These are phyloP conservation scores for Trebouxia gelatinosa DNA, from an alignment of 163 green algal species.

Conservation along the genomic window DNA sequence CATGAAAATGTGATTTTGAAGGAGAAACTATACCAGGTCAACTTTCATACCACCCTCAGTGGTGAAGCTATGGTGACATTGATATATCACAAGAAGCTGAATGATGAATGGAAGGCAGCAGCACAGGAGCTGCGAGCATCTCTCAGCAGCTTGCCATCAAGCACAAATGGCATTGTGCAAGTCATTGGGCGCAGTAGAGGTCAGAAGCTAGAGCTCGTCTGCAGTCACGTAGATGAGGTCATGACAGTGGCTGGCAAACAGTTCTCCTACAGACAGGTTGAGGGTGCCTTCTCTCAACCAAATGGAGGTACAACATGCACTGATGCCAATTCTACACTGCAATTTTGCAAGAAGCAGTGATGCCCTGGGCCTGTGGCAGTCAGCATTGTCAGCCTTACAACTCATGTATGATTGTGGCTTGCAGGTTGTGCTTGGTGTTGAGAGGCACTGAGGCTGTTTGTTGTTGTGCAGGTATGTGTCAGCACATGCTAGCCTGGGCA, in stretches of 20 bases:
- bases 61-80: slow-evolving; percentile 85
- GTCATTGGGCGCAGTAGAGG: slow-evolving; percentile 71
- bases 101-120: slow-evolving; percentile 60
- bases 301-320: slow-evolving; percentile 68
- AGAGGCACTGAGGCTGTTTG: too few relatives aligned
- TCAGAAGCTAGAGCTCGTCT: slow-evolving; percentile 74
- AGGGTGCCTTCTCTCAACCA: slow-evolving; percentile 89
- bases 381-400: too few relatives aligned
- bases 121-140: slow-evolving; percentile 49
- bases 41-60: slow-evolving; percentile 88
- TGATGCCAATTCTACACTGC: too few relatives aligned
- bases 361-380: too few relatives aligned
- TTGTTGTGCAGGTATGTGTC: slow-evolving; percentile 55
- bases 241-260: slow-evolving; percentile 41
- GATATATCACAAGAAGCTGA: slow-evolving; percentile 86
- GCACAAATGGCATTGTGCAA: slow-evolving; percentile 6
- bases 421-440: too few relatives aligned
- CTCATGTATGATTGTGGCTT: too few relatives aligned
- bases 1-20: slow-evolving; percentile 46
- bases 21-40: slow-evolving; percentile 81
- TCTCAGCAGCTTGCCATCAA: slow-evolving; percentile 39
- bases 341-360: too few relatives aligned
- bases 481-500: slow-evolving; percentile 89
- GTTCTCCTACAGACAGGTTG: slow-evolving; percentile 65
- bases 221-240: slow-evolving; percentile 66